Evolutionary conservation across 108 stramenopile species (phyloP).

Genomic region (Epithemia pelagica): DNA sequence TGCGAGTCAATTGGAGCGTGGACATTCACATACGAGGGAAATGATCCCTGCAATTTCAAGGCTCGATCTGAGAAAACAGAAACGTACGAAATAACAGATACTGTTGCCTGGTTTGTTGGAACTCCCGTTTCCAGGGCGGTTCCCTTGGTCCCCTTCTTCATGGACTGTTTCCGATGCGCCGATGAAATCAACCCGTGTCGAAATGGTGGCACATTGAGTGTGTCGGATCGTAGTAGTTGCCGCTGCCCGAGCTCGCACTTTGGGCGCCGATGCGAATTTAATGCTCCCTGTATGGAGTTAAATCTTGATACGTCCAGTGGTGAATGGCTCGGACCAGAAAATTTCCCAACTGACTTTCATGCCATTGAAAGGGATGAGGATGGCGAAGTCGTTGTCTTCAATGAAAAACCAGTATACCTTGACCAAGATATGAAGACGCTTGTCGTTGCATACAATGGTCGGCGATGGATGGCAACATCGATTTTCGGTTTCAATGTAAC

Average conservation of each 20-base stretch:
- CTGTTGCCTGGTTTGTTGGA: background rate
- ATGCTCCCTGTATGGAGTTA: background rate
- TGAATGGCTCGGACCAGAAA: background rate
- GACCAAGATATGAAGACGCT: background rate
- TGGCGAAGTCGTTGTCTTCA: background rate
- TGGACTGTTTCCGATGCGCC: background rate
- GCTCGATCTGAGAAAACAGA: background rate
- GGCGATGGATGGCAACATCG: background rate
- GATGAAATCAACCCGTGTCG: background rate
- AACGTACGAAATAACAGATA: background rate
- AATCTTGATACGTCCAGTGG: background rate
- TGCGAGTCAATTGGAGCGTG: background rate
- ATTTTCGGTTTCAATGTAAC: background rate
- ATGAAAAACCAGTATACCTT: background rate
- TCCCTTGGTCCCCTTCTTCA: background rate
- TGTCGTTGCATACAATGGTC: background rate
- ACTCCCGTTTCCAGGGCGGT: background rate
- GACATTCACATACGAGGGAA: background rate
- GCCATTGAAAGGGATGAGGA: background rate
- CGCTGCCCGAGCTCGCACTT: background rate
- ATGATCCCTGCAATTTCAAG: background rate
- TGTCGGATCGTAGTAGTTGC: background rate
- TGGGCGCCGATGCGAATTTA: background rate
- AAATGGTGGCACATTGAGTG: background rate
- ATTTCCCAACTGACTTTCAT: background rate